Percentiles rank a stretch among this genome's conserved stretches.
phyloP scores from a whole-genome alignment of 1,139 yeast genomes.

The Sugiyamaella castrensis region DNA sequence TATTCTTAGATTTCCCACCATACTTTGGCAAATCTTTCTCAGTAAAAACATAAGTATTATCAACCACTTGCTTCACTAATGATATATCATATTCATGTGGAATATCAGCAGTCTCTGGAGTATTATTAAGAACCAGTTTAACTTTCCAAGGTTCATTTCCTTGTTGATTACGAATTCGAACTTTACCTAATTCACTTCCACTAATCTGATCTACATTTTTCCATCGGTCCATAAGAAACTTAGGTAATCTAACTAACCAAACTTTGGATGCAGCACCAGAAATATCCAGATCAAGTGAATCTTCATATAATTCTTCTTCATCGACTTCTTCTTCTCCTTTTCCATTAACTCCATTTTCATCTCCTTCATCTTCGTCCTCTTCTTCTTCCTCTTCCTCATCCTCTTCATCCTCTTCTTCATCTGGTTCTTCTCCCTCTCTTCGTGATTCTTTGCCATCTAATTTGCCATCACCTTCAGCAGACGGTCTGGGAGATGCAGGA shows the following conservation, averaged over 20 bases:
- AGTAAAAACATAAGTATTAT: constrained; percentile 82
- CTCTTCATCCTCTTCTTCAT: constrained; percentile 27
- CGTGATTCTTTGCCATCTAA: constrained; percentile 3
- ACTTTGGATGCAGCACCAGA: constrained; percentile 49
- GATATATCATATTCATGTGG: constrained; percentile 85
- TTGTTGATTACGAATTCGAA: constrained; percentile 59
- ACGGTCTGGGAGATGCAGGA: constrained; percentile 32
- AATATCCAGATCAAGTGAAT: constrained; percentile 43
- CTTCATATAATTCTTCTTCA: constrained; percentile 41
- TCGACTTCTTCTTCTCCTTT: constrained; percentile 22
- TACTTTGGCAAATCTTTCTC: constrained; percentile 72
- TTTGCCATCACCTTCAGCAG: background rate
- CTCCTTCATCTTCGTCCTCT: constrained; percentile 28
- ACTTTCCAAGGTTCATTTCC: constrained; percentile 36
- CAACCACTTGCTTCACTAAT: constrained; percentile 70
- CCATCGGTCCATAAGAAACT: constrained; percentile 83
- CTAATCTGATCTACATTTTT: constrained; percentile 56
- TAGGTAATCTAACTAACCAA: constrained; percentile 90
- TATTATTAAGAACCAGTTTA: constrained; percentile 41
- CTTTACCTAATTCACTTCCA: constrained; percentile 75
- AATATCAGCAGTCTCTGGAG: constrained; percentile 46
- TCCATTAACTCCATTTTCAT: constrained; percentile 22
- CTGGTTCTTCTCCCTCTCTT: constrained; percentile 21
- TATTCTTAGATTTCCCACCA: constrained; percentile 3
- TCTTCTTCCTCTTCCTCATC: too few relatives aligned